phyloP scores from a whole-genome alignment of 2,329 filamentous ascomycete genomes.

The Lasiodiplodia sp. region DNA sequence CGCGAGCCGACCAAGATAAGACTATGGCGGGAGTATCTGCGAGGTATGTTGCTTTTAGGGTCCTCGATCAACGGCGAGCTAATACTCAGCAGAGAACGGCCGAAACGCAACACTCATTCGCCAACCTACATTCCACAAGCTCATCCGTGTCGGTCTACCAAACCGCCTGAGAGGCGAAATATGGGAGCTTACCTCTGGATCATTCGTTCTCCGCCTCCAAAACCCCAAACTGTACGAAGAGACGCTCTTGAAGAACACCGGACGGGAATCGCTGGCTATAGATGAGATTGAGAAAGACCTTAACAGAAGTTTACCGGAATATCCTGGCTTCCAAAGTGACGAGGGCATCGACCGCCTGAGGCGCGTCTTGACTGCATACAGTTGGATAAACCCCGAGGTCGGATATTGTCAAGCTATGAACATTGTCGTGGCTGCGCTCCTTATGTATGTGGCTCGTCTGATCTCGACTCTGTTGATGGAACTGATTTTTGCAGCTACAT shows the following conservation, averaged over 20 bases:
- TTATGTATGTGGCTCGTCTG: slow-evolving; percentile 68
- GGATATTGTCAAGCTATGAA: slow-evolving; percentile 99
- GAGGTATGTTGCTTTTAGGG: slow-evolving; percentile 52
- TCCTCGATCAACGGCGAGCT: neutral
- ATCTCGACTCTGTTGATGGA: slow-evolving; percentile 9
- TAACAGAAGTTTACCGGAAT: slow-evolving; percentile 94
- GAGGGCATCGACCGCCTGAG: slow-evolving; percentile 91
- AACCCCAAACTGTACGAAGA: slow-evolving; percentile 84
- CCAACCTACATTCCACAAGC: slow-evolving; percentile 96
- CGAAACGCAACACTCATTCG: slow-evolving; percentile 90
- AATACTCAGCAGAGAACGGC: slow-evolving; percentile 73
- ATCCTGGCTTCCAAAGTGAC: slow-evolving; percentile 95
- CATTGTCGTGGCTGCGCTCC: slow-evolving; percentile 94
- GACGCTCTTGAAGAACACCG: slow-evolving; percentile 82
- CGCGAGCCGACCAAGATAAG: slow-evolving; percentile 97
- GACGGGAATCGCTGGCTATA: slow-evolving; percentile 89
- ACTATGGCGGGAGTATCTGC: slow-evolving; percentile 93
- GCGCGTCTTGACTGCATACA: slow-evolving; percentile 93
- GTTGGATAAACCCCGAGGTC: slow-evolving; percentile 94
- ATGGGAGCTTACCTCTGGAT: slow-evolving; percentile 94
- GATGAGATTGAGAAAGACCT: slow-evolving; percentile 99
- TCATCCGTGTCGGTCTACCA: slow-evolving; percentile 92
- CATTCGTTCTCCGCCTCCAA: slow-evolving; percentile 85
- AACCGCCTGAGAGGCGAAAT: slow-evolving; percentile 93
- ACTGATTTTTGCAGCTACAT: slow-evolving; percentile 70